These are phyloP conservation scores for Microstegium vimineum DNA, from an alignment of 176 grass and related monocot species.

Conservation along the genomic window DNA sequence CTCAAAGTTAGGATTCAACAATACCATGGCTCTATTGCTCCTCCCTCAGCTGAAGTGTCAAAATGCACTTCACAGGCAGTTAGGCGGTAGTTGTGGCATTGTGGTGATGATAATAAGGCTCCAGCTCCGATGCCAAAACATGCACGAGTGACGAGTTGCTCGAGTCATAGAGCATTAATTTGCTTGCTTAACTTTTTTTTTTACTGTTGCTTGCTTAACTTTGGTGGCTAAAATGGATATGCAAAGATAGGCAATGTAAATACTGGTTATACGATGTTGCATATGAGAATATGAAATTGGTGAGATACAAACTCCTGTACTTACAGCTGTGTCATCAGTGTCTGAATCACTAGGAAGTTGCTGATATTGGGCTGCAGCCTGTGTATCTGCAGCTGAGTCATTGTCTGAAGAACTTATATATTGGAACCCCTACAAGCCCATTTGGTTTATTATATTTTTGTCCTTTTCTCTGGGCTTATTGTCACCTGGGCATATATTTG, in stretches of 20 bases:
- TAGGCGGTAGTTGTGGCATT: background rate
- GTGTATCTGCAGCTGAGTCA: background rate
- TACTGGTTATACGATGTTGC: background rate
- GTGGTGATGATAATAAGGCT: background rate
- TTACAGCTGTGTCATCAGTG: background rate
- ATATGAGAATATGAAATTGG: background rate
- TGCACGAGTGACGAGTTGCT: background rate
- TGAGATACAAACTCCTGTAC: background rate
- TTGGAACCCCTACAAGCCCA: too few species aligned
- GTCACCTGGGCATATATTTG: too few species aligned
- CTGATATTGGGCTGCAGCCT: background rate
- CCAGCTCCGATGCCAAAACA: background rate
- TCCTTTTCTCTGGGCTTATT: too few species aligned
- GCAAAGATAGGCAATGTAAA: background rate
- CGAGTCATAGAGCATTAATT: conserved; percentile 3
- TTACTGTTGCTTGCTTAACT: background rate
- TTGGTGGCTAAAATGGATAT: background rate
- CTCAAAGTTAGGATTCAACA: conserved; percentile 1
- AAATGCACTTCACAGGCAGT: background rate
- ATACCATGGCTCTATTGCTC: conserved; percentile 5
- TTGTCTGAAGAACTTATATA: background rate
- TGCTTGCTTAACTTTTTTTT: background rate
- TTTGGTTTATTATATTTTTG: too few species aligned
- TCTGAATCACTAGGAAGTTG: background rate
- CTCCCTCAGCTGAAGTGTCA: background rate